These are phyloP conservation scores for Aurifilum marmelostoma DNA, from an alignment of 2,329 filamentous ascomycete species.

Conservation along the genomic window DNA sequence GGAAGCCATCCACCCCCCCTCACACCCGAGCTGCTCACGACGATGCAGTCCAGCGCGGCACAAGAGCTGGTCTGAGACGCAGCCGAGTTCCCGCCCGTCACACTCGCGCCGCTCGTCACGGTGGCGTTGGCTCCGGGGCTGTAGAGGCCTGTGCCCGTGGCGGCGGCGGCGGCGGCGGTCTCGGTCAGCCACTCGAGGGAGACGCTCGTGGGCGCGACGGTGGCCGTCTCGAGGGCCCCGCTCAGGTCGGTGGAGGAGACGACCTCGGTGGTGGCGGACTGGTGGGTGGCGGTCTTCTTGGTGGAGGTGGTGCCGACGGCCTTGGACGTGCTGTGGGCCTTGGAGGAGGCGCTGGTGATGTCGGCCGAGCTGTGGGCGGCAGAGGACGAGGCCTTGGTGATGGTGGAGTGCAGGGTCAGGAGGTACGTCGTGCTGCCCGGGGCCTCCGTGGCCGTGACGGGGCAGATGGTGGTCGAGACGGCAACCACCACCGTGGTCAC, in stretches of 20 bases:
- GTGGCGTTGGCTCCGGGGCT: slow-evolving; percentile 19
- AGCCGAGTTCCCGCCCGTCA: neutral
- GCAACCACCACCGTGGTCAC: slow-evolving; percentile 19
- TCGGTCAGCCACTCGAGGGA: slow-evolving; percentile 13
- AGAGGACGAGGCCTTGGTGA: neutral
- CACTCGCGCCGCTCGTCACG: slow-evolving; percentile 12
- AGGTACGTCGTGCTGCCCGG: slow-evolving; percentile 6
- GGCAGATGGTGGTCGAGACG: slow-evolving; percentile 24
- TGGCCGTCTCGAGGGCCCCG: slow-evolving; percentile 24
- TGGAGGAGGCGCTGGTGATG: neutral
- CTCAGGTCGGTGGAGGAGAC: slow-evolving; percentile 19
- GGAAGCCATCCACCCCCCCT: slow-evolving; percentile 4
- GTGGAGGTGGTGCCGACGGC: neutral
- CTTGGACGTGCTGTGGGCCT: neutral
- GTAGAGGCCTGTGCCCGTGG: neutral
- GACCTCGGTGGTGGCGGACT: slow-evolving; percentile 13
- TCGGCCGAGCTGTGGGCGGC: neutral
- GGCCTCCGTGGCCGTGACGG: slow-evolving; percentile 20
- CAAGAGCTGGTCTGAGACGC: slow-evolving; percentile 4
- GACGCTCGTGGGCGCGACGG: slow-evolving; percentile 12
- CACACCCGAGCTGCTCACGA: slow-evolving; percentile 24
- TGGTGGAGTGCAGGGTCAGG: neutral
- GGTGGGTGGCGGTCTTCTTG: neutral
- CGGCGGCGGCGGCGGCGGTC: slow-evolving; percentile 8
- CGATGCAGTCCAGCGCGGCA: slow-evolving; percentile 26